Evolutionary conservation across 371 early-diverging fungal species (phyloP), one percentile per base, ranked within the genome.

Genomic region (Mortierella sp.): DNA sequence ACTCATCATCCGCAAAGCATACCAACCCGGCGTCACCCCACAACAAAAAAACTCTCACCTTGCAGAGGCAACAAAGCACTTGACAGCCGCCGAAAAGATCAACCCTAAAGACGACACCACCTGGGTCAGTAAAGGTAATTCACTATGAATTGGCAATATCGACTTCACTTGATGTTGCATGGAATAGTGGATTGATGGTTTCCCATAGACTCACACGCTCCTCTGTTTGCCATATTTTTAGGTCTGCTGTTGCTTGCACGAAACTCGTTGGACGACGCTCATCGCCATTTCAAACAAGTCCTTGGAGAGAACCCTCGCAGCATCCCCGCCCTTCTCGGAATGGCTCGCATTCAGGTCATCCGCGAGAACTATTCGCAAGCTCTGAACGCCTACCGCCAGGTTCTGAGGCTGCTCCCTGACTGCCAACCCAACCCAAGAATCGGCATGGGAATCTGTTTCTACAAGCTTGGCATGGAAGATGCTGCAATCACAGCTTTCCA

Each of bases 361-460:
- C 76, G 85, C 39, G 87, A 87, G 69, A 88, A 91, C 67, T 93
- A 90, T 81, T 89, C 88, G 55, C 80, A 85, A 19, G 94, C 96
- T 1, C 86, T 97, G 47, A 85, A 79, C 19, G 79, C 85, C 10
- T 98, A 96, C 76, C 97, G 97, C 76, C 89, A 86, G n/a, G 91
- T 95, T 0, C 87, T 96, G 11, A 83, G 68, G 29, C 71, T 91
- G 72, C 44, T 86, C 65, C 91, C 94, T 26, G 80, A 88, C 70
- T 76, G 90, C 79, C 52, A 86, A 71, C 94, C 94, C 5, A 96
- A 97, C 71, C 91, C 94, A 50, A 92, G 97, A 22, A 78, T 97
- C n/a, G 93, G 95, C 26, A 95, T 98, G 77, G 97, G 96, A 5
- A 87, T 95, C 64, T 97, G 97, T 77, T 96, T 92, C 86, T 89